Conservation (phyloP, 2,329 filamentous ascomycete genomes). For the Talaromyces sp. region DNA sequence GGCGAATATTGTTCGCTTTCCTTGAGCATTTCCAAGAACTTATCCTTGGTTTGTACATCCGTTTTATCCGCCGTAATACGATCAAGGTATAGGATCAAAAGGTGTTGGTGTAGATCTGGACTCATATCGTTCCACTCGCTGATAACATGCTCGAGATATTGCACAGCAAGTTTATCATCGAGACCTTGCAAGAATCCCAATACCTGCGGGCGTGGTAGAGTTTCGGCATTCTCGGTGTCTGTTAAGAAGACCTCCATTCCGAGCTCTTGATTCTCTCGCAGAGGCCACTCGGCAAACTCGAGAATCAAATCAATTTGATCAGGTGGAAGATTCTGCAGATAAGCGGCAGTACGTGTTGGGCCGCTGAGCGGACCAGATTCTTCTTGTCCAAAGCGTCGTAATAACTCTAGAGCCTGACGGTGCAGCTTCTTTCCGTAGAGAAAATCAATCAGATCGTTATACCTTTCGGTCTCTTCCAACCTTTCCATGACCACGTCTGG, state of each 20-base stretch:
- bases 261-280: constrained; percentile 69
- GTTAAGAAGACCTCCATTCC: constrained; percentile 93
- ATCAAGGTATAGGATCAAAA: constrained; percentile 73
- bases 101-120: constrained; percentile 81
- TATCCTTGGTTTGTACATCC: constrained; percentile 63
- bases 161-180: constrained; percentile 70
- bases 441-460: constrained; percentile 96
- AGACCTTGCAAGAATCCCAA: constrained; percentile 72
- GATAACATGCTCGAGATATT: constrained; percentile 89
- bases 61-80: constrained; percentile 50
- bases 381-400: constrained; percentile 76
- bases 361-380: constrained; percentile 66
- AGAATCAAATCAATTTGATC: constrained; percentile 89
- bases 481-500: constrained; percentile 93
- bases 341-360: constrained; percentile 79
- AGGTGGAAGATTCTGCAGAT: constrained; percentile 84
- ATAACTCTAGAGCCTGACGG: constrained; percentile 77
- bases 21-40: constrained; percentile 73
- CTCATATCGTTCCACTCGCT: constrained; percentile 81
- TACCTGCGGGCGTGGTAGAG: constrained; percentile 75
- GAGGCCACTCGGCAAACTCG: constrained; percentile 87
- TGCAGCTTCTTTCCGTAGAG: constrained; percentile 94
- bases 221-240: constrained; percentile 94
- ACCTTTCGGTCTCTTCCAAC: constrained; percentile 82
- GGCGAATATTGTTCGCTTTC: constrained; percentile 80